A percentile compares a stretch with the other conserved stretches of the same genome.
phyloP scores from a whole-genome alignment of 345 rosid genomes.

The Salix udensis region DNA sequence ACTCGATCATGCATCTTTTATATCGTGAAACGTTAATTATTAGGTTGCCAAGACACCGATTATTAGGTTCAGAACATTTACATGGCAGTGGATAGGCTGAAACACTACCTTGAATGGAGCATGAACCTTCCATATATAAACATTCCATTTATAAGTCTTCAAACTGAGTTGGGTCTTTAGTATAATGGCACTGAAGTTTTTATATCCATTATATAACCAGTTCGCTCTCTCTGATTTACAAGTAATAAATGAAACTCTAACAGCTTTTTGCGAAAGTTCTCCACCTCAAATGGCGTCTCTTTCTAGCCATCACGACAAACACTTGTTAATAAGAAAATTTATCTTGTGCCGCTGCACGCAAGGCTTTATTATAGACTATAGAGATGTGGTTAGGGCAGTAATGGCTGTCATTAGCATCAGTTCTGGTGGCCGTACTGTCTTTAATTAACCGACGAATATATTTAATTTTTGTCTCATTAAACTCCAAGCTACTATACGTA shows the following conservation, averaged over 20 bases:
- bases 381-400: not conserved
- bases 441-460: no score
- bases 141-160: not conserved
- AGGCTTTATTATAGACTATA: not conserved
- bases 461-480: not conserved
- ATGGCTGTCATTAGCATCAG: not conserved
- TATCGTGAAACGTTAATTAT: no score
- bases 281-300: not conserved
- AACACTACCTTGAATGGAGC: not conserved
- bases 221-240: not conserved
- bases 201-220: not conserved
- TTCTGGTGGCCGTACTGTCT: not conserved
- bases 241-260: not conserved
- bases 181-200: not conserved
- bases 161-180: not conserved
- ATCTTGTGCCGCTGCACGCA: not conserved
- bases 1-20: no score
- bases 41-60: not conserved
- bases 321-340: not conserved
- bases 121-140: not conserved
- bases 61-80: not conserved
- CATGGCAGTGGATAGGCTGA: not conserved
- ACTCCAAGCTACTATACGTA: not conserved
- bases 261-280: not conserved
- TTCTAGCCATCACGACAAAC: not conserved